Base-by-base conservation (phyloP, 495 filamentous ascomycete genomes). In the Astrothelium subdiscretum region DNA sequence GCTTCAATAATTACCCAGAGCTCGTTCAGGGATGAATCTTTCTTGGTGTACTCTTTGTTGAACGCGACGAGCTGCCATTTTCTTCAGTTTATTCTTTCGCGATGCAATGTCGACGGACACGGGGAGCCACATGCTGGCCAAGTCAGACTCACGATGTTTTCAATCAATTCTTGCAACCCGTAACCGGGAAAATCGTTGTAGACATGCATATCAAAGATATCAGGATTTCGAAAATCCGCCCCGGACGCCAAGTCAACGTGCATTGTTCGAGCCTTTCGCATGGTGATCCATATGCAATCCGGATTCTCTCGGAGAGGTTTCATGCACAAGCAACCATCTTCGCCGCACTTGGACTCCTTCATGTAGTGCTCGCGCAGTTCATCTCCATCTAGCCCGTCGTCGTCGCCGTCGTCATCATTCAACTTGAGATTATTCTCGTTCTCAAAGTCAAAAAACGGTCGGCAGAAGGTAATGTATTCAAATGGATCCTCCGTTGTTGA, bases 121-220 rank as follows among this genome's bases (percentile, higher is more conserved):
- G 26, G 20, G 8, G 48, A 20, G n/a, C 20, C 48, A 29, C n/a
- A 54, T 22, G 48, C 0, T 10, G 1, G 20, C n/a, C 20, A 22
- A 8, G 11, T 29, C 8, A 22, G 0, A 54, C 48, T 54, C 26
- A 54, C 48, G 8, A 20, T 54, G 38, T 64, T 64, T 48, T 64
- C 62, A n/a, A 64, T 52, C 12, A 64, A 58, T 48, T 64, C 58
- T 31, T 61, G 58, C 1, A 61, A 11, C 44, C 62, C 62, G 61
- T 64, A 61, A 24, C 62, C 62, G 32, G 13, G 31, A 38, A 51
- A 64, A 58, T 64, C 62, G 51, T 64, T 64, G 20, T 42, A 61
- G 42, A 64, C 43, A 61, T 64, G 40, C 62, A 64, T 64, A 35
- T 31, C 57, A 42, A 64, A 64, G 3, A 13, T 51, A 32, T 64